These are phyloP conservation scores for Eragrostis tef DNA, from an alignment of 202 grass and related monocot genomes.

Conservation along the genomic window DNA sequence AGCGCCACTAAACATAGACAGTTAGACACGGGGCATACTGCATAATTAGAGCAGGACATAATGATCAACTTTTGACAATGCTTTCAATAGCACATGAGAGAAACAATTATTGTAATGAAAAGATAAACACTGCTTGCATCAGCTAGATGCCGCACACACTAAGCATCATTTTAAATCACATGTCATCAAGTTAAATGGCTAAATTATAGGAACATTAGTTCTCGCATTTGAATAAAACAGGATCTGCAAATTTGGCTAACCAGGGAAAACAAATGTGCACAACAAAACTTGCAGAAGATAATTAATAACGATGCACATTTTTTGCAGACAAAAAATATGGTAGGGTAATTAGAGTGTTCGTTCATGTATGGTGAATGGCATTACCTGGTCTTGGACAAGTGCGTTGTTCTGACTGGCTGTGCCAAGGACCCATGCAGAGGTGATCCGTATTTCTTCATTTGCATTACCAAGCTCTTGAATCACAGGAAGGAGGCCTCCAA, in stretches of 20 bases:
- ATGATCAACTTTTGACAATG: conserved; percentile 31
- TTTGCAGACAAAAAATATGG: neutral
- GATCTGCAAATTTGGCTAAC: neutral
- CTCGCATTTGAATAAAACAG: neutral
- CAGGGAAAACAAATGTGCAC: neutral
- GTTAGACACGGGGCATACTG: neutral
- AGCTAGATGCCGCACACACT: neutral
- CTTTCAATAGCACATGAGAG: neutral
- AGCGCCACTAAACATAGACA: neutral
- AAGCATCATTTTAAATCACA: conserved; percentile 15
- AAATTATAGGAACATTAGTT: neutral
- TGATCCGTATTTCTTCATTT: conserved; percentile 68
- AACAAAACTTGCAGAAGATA: neutral
- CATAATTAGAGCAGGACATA: neutral
- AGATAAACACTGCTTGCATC: neutral
- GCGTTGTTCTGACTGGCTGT: conserved; percentile 88
- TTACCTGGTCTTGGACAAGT: conserved; percentile 90
- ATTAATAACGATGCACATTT: conserved; percentile 18
- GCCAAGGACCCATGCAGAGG: conserved; percentile 81
- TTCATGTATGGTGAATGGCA: neutral
- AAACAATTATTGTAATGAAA: conserved; percentile 4
- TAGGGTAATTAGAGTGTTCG: neutral
- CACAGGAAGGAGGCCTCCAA: conserved; percentile 73
- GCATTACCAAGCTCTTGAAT: conserved; percentile 75
- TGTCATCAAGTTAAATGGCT: neutral